Percentiles rank a stretch among this genome's conserved stretches.
Conservation (phyloP, 805 yeast genomes). For the Geotrichum ghanense region DNA sequence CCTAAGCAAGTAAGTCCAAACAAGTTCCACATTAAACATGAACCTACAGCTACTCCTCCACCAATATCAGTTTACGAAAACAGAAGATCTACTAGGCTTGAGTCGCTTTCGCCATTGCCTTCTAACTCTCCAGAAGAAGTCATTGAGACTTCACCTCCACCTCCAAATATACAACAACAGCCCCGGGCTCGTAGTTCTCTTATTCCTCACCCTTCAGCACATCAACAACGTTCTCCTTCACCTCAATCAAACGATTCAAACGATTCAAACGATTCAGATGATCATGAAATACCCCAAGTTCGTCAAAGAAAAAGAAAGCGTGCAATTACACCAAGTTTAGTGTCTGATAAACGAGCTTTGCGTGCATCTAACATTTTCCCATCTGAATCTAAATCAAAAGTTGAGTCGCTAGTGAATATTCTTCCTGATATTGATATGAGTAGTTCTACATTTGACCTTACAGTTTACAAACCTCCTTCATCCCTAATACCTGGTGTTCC, state of each 20-base stretch:
- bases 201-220: too few species aligned
- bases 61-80: neutral
- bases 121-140: neutral
- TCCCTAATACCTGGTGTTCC: neutral
- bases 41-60: neutral
- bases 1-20: neutral
- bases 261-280: neutral
- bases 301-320: neutral
- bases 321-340: neutral
- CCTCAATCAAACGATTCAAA: neutral
- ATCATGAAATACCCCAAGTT: neutral
- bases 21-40: neutral
- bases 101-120: neutral
- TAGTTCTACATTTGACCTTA: neutral
- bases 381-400: neutral
- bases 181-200: neutral
- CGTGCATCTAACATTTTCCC: neutral
- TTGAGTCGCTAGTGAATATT: neutral
- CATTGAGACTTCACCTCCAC: too few species aligned
- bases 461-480: conserved; percentile 1
- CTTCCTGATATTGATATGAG: neutral
- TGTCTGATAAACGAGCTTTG: neutral
- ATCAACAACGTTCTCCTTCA: neutral
- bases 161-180: neutral
- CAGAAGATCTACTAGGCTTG: neutral